These are phyloP conservation scores for Neostapfia colusana DNA, from an alignment of 176 grass and related monocot species.

Conservation along the genomic window DNA sequence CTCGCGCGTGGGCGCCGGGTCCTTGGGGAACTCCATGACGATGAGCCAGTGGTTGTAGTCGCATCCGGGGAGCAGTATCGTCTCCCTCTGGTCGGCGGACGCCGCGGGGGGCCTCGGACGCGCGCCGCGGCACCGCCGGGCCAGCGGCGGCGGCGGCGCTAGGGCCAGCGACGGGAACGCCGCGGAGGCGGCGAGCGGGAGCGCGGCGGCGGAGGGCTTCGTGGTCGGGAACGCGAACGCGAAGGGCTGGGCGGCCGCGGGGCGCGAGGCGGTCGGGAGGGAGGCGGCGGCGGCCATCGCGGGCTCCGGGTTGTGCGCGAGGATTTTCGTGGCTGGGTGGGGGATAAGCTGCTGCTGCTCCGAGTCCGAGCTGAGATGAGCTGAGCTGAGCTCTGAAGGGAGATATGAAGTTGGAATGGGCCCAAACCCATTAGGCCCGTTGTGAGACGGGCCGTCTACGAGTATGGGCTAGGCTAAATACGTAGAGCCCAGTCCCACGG, in stretches of 20 bases:
- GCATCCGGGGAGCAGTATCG: constrained; percentile 90
- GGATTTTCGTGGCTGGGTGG: constrained; percentile 19
- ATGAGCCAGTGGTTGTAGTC: constrained; percentile 99
- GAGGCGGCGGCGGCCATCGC: constrained; percentile 61
- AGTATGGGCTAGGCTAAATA: too few relatives aligned
- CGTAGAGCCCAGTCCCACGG: too few relatives aligned
- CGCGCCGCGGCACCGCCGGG: neutral
- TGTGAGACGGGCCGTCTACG: too few relatives aligned
- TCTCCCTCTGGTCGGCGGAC: constrained; percentile 63
- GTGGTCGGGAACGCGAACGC: constrained; percentile 1
- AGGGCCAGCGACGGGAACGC: constrained; percentile 16
- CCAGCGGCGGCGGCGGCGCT: neutral
- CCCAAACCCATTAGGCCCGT: too few relatives aligned
- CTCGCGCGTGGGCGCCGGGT: constrained; percentile 90
- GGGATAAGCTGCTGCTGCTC: constrained; percentile 45
- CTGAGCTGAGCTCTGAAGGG: neutral
- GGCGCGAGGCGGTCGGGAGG: constrained; percentile 41
- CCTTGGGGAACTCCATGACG: constrained; percentile 99
- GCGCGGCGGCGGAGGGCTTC: neutral
- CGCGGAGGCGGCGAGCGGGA: neutral
- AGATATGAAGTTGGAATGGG: too few relatives aligned
- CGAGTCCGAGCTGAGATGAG: too few relatives aligned
- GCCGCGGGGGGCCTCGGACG: constrained; percentile 6
- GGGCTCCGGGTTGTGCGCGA: neutral
- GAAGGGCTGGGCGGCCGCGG: constrained; percentile 1